Evolutionary conservation across 1,284 basidiomycete species (phyloP), one percentile per base, ranked within the genome.

Genomic region (Xerocomus minutiporus): DNA sequence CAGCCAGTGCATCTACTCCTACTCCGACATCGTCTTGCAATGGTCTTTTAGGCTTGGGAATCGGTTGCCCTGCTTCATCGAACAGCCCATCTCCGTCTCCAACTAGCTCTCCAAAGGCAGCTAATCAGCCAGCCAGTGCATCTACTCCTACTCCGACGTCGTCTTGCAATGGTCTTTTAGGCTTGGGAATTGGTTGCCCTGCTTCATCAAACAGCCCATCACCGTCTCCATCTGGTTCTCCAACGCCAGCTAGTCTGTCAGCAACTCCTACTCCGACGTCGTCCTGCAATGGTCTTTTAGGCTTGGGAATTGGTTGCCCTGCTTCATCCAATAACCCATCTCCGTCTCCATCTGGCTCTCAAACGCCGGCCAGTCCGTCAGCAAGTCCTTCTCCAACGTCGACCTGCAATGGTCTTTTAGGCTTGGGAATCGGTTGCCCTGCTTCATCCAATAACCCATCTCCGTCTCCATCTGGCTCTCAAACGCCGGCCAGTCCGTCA

Each of bases 371-470:
- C 9, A 39, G 7, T 29, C 39, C 49, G 20, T 17, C 53, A 4
- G 3, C 46, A 5, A 15, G 11, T 6, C 2, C 11, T 13, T 28
- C 41, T 20, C 4, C 34, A 6, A 0, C 51, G 5, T n/a, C 44
- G 15, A 11, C 58, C 1, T 61, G 65, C 8, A 8, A 34, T 38
- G 56, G 54, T n/a, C 28, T 62, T 0, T 39, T 60, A 3, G 63
- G 57, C 39, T 26, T 57, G 4, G 56, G 55, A 0, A 3, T 59
- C 8, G 52, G 48, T n/a, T 58, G 55, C 41, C 17, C 54, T 23
- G 23, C 61, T 3, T 1, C 42, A 8, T 42, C 44, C 26, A 55
- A n/a, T 13, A 39, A 15, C 4, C 0, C 41, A 20, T 9, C 53
- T 8, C 1, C 31, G 9, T 11, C 31, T 31, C 31, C 31, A 31